phyloP scores from a whole-genome alignment of 352 stramenopile genomes.

The Globisporangium solare region DNA sequence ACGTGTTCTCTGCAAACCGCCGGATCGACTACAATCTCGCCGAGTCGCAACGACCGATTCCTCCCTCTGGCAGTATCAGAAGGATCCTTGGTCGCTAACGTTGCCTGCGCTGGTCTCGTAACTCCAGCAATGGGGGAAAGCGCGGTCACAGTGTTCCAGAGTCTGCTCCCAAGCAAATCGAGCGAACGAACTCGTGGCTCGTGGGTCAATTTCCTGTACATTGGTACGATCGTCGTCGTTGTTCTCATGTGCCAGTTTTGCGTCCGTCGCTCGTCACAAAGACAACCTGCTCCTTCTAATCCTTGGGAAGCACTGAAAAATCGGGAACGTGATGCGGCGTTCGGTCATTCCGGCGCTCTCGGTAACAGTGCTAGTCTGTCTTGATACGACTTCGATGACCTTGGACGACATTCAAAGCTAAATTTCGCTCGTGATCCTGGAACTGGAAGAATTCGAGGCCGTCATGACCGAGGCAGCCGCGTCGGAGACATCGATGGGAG shows the following conservation, averaged over 20 bases:
- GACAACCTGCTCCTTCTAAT: neutral
- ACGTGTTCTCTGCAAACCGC: neutral
- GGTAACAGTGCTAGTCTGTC: neutral
- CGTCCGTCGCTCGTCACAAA: slow-evolving; percentile 14
- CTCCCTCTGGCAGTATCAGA: slow-evolving; percentile 25
- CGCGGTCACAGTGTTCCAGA: slow-evolving; percentile 27
- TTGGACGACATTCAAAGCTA: slow-evolving; percentile 6
- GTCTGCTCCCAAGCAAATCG: slow-evolving; percentile 21
- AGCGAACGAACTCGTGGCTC: slow-evolving; percentile 14
- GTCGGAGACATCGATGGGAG: neutral
- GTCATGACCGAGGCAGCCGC: neutral
- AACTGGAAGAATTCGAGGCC: neutral
- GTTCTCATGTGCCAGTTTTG: slow-evolving; percentile 29
- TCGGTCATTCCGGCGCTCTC: neutral
- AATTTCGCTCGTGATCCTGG: neutral
- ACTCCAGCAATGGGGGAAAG: neutral
- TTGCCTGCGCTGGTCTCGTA: slow-evolving; percentile 13
- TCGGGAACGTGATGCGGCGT: neutral
- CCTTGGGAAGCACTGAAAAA: slow-evolving; percentile 1
- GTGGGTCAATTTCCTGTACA: slow-evolving; percentile 24
- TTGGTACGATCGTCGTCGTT: slow-evolving; percentile 13
- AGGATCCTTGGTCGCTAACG: slow-evolving; percentile 17
- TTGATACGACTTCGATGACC: slow-evolving; percentile 17
- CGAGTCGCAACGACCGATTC: neutral
- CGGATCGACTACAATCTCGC: neutral